phyloP scores from a whole-genome alignment of 768 basidiomycete species.

The Mrakia frigida region DNA sequence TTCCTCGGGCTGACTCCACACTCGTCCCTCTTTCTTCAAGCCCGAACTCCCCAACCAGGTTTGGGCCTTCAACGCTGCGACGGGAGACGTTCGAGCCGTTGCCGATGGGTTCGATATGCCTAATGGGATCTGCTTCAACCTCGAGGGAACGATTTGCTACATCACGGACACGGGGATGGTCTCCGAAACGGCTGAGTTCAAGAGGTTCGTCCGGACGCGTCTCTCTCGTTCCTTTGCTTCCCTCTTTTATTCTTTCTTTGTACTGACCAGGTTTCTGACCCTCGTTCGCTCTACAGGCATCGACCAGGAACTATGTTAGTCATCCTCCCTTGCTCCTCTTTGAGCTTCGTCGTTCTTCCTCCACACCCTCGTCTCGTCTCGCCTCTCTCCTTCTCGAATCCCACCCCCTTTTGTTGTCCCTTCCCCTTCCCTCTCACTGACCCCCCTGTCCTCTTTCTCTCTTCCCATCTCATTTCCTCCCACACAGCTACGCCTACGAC shows the following conservation, averaged over 20 bases:
- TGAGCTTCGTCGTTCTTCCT: not conserved
- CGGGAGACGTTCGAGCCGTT: not conserved
- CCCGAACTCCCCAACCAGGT: constrained; percentile 13
- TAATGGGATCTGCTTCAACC: constrained; percentile 21
- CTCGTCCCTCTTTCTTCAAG: not conserved
- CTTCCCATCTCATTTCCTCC: not conserved
- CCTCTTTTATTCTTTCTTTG: not conserved
- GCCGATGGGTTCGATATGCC: constrained; percentile 18
- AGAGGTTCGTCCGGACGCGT: not conserved
- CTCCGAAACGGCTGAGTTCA: not conserved
- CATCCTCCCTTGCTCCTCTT: not conserved
- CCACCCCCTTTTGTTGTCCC: not conserved
- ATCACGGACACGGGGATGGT: constrained; percentile 11
- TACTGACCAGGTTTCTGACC: too few species aligned
- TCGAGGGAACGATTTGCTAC: constrained; percentile 18
- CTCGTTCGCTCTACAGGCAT: not conserved
- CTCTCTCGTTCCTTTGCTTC: not conserved
- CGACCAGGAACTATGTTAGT: constrained; percentile 7
- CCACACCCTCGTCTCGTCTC: not conserved
- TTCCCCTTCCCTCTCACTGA: not conserved
- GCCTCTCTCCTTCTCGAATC: not conserved
- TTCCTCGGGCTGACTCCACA: not conserved
- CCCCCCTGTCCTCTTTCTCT: too few species aligned
- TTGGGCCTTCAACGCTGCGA: constrained; percentile 1
- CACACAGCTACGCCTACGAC: constrained; percentile 18